These are phyloP conservation scores for Pythium coloratum DNA, from an alignment of 352 stramenopile species.

Conservation along the genomic window DNA sequence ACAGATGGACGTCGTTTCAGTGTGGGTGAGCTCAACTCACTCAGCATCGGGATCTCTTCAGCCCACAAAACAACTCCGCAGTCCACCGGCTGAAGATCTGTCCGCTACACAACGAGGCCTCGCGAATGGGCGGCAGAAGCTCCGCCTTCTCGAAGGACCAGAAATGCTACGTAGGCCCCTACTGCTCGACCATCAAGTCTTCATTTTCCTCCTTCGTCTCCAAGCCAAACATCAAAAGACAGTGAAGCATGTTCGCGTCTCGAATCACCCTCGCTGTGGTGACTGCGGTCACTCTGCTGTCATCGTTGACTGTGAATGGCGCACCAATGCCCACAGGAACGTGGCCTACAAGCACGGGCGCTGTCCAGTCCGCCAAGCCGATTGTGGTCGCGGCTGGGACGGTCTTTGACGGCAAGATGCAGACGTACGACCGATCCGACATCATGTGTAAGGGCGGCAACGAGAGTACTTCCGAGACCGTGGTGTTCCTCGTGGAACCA, in stretches of 20 bases:
- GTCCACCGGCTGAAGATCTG: neutral
- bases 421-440: slow-evolving; percentile 58
- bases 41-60: neutral
- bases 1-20: neutral
- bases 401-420: slow-evolving; percentile 50
- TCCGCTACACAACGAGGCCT: neutral
- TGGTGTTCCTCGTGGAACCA: slow-evolving; percentile 45
- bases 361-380: slow-evolving; percentile 26
- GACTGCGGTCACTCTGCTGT: neutral
- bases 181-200: neutral
- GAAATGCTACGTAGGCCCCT: too few species aligned
- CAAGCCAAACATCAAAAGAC: neutral
- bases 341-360: slow-evolving; percentile 29
- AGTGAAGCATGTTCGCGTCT: neutral
- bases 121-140: neutral
- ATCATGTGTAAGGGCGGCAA: slow-evolving; percentile 39
- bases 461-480: slow-evolving; percentile 19
- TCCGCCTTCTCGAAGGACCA: too few species aligned
- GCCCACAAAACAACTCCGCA: neutral
- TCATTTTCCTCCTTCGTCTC: neutral
- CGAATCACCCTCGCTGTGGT: neutral
- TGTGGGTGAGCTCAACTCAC: neutral
- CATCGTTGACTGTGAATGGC: neutral
- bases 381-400: slow-evolving; percentile 40
- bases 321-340: slow-evolving; percentile 25